These are phyloP conservation scores for Nicotiana rustica DNA, from an alignment of 305 asterid genomes.

Conservation along the genomic window DNA sequence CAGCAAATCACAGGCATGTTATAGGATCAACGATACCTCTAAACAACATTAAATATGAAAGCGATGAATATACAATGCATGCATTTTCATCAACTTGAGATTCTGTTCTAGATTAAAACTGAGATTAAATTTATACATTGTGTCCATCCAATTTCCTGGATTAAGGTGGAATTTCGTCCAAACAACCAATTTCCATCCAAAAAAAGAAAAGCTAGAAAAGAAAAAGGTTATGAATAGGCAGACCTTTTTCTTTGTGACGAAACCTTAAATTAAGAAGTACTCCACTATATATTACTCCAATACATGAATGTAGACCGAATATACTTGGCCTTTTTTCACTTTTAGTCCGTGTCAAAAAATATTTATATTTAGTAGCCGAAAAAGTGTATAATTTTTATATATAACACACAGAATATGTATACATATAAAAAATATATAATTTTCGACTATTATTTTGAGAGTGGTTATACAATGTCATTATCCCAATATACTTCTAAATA, in stretches of 20 bases:
- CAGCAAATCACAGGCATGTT: neutral
- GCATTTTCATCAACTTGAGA: neutral
- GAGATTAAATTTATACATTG: no score
- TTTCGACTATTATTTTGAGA: no score
- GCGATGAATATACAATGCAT: neutral
- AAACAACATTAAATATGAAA: neutral
- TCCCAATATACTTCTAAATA: neutral
- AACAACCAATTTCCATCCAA: neutral
- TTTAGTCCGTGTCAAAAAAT: no score
- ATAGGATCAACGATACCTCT: neutral
- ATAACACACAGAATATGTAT: no score
- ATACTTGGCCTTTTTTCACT: no score
- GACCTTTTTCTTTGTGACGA: neutral
- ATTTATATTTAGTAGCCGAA: no score
- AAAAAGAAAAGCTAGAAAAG: neutral
- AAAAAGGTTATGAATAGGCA: neutral
- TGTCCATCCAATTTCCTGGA: no score
- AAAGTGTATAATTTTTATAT: no score
- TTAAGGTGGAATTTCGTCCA: no score
- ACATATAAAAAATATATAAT: no score
- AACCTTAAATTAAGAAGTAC: neutral
- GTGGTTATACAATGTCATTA: no score
- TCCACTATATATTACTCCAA: no score
- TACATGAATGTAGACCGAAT: neutral
- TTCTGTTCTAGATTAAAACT: neutral